These are phyloP conservation scores for Fusarium begoniae DNA, from an alignment of 2,329 filamentous ascomycete genomes.

Conservation along the genomic window DNA sequence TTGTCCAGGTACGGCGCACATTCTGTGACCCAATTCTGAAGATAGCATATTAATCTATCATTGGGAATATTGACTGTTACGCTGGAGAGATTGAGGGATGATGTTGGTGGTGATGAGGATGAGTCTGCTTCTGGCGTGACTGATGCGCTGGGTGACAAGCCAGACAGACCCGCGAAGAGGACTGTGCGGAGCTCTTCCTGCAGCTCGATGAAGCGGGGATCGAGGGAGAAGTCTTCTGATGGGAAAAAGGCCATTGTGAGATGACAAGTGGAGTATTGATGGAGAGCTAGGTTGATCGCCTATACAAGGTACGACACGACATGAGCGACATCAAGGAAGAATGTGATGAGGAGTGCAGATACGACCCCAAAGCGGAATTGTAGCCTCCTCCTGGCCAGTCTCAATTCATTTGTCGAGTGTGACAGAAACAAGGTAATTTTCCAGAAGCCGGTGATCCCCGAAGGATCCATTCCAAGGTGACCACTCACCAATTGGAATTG, in stretches of 20 bases:
- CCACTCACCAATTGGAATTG: not conserved
- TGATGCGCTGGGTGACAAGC: constrained; percentile 41
- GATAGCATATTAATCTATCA: constrained; percentile 44
- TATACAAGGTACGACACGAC: not conserved
- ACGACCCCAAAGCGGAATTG: not conserved
- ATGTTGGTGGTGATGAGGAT: constrained; percentile 12
- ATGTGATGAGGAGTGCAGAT: not conserved
- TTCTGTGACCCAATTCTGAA: constrained; percentile 62
- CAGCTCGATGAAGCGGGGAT: constrained; percentile 55
- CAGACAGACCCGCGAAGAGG: constrained; percentile 49
- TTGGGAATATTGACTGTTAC: constrained; percentile 43
- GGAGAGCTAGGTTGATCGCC: not conserved
- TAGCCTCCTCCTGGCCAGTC: not conserved
- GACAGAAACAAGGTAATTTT: constrained; percentile 10
- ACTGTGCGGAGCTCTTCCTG: constrained; percentile 56
- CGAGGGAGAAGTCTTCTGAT: constrained; percentile 45
- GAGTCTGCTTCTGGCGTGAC: constrained; percentile 39
- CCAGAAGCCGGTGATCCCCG: constrained; percentile 12
- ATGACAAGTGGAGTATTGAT: not conserved
- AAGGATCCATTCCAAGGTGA: not conserved
- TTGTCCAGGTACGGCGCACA: constrained; percentile 62
- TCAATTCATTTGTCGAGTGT: not conserved
- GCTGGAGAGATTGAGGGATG: constrained; percentile 41
- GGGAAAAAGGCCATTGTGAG: constrained; percentile 32
- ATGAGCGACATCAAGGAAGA: not conserved